Base-by-base conservation (phyloP, 371 early-diverging fungal genomes). In the Mucor indicus region DNA sequence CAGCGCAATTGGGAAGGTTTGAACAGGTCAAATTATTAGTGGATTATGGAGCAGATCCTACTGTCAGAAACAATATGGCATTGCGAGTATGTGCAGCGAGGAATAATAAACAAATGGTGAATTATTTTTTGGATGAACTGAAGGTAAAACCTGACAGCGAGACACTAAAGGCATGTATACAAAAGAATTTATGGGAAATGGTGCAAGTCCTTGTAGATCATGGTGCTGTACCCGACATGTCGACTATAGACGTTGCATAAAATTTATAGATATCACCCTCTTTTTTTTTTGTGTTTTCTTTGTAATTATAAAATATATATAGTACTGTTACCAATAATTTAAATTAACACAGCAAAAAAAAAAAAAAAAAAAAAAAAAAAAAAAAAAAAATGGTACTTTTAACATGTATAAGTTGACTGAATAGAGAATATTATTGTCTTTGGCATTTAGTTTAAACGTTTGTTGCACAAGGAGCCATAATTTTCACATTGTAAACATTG, bases 171-270 rank as follows among this genome's bases (percentile, higher is more conserved):
- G 62, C 39, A 0, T 72, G 73, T 44, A 71, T 69, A 0, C 54
- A 70, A 37, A 69, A 67, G 37, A 58, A 64, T 15, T 32, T 70
- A 13, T 68, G 71, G 69, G 62, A 72, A 2, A 76, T 79, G 68
- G 59, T 67, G 10, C 56, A 72, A n/a, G 22, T 79, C 9, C 41
- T 79, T 11, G 60, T 75, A n/a, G 66, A 68, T 31, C 63, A 76
- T 49, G 79, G 79, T 4, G 79, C 77, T 31, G 65, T 64, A 1
- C 76, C 79, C 27, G 71, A 72, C 38, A 68, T 72, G 57, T 55
- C 60, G n/a, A 76, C 77, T 3, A 44, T 75, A 19, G 31, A 50
- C 32, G 21, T 42, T 20, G 41, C 56, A 6, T 55, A 16, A 35
- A n/a, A n/a, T n/a, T n/a, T n/a, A n/a, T n/a, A n/a, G n/a, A n/a